A percentile compares a stretch with the other conserved stretches of the same genome.
Evolutionary conservation across 805 yeast genomes (phyloP).

Genomic region (Nakazawaea ambrosiae): DNA sequence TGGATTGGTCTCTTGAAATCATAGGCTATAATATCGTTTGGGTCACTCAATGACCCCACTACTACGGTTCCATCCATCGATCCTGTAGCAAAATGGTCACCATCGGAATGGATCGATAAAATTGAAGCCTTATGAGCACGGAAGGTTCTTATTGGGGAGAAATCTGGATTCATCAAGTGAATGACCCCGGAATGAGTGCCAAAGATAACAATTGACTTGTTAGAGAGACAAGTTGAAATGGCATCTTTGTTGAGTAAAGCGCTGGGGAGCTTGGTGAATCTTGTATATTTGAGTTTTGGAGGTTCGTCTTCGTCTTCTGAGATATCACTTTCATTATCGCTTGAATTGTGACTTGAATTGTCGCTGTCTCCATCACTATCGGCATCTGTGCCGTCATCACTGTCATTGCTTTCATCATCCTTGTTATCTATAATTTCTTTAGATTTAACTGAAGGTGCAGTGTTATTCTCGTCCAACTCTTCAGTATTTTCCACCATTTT

Average conservation of each 20-base stretch:
- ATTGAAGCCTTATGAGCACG: conserved; percentile 85
- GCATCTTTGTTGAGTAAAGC: conserved; percentile 72
- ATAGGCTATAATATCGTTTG: conserved; percentile 58
- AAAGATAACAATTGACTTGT: conserved; percentile 58
- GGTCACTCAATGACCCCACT: conserved; percentile 60
- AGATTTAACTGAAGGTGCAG: no score
- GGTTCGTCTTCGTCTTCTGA: conserved; percentile 49
- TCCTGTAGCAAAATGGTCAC: conserved; percentile 72
- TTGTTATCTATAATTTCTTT: no score
- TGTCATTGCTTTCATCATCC: no score
- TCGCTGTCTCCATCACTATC: no score
- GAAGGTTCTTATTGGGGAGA: conserved; percentile 59
- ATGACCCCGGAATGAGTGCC: conserved; percentile 88
- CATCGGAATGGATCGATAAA: conserved; percentile 65
- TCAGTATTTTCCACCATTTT: no score
- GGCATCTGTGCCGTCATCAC: no score
- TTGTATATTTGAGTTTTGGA: conserved; percentile 67
- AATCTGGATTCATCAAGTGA: conserved; percentile 56
- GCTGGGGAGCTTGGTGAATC: conserved; percentile 62
- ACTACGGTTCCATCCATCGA: conserved; percentile 94
- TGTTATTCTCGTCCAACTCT: no score
- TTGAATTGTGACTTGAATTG: conserved; percentile 9
- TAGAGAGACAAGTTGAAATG: conserved; percentile 60
- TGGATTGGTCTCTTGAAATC: conserved; percentile 87
- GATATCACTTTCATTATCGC: conserved; percentile 21